Evolutionary conservation across 495 filamentous ascomycete genomes (phyloP), one percentile per base, ranked within the genome.

Genomic region (Aspergillus bertholletiae): DNA sequence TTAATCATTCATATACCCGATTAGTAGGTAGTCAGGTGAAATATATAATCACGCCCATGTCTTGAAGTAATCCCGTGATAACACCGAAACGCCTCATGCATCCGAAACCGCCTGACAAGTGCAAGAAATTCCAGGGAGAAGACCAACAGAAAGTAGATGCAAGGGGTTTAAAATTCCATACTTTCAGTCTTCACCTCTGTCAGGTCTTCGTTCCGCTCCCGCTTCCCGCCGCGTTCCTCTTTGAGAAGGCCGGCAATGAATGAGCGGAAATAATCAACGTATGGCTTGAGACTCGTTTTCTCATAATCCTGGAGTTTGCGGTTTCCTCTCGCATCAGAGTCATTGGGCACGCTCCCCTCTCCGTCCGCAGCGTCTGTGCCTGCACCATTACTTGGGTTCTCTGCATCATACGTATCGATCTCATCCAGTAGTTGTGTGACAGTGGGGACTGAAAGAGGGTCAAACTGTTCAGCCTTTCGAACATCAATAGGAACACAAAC

Each of bases 401-500:
- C 68, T 1, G 62, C 65, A 63, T 84, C 81, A 81, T 88, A 96
- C 32, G 71, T 72, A 62, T 96, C 90, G 59, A 97, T 92, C 72
- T 97, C 90, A 3, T 66, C 73, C 20, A 97, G 69, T 39, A 97
- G 66, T 24, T 85, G 74, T 47, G 86, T 88, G 24, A 96, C 90
- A 5, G 90, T 97, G 6, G 94, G 94, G 44, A 97, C 93, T 5
- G 73, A 74, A 7, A 94, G 72, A 22, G 94, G 94, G 62, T 97
- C 90, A 59, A 98, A 98, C 2, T 84, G 77, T 35, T 94, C 89
- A 53, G 85, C 69, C 20, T 77, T 66, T 21, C 74, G 69, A 13
- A 80, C 76, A 64, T 96, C 88, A 62, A 98, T 97, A 11, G 94
- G 94, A 45, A 98, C 95, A 73, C 94, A 98, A 20, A 98, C 87